These are phyloP conservation scores for Leishmania gerbilli DNA, from an alignment of 208 protist genomes.

Conservation along the genomic window DNA sequence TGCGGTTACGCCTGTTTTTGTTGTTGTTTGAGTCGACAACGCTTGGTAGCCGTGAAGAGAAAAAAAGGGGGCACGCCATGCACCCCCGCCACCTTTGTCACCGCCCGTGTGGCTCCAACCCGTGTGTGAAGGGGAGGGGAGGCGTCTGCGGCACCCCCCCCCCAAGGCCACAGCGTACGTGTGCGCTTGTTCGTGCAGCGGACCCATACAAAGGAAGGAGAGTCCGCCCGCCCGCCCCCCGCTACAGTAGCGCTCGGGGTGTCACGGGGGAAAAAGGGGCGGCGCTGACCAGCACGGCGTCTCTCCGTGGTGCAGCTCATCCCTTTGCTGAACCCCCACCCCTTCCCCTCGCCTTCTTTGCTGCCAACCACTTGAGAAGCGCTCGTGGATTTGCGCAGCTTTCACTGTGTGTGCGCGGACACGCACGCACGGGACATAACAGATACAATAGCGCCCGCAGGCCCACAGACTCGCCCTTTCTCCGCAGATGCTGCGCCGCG, in stretches of 20 bases:
- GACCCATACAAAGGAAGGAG: neutral
- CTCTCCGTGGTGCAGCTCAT: neutral
- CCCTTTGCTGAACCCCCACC: neutral
- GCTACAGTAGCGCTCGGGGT: neutral
- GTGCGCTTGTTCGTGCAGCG: neutral
- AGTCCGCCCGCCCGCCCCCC: neutral
- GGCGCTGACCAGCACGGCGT: neutral
- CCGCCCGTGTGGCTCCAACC: neutral
- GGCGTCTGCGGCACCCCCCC: neutral
- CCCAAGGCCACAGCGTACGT: neutral
- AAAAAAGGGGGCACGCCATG: neutral
- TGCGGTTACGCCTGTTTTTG: neutral
- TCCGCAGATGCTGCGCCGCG: constrained; percentile 50
- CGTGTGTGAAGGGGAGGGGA: neutral
- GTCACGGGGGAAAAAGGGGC: neutral
- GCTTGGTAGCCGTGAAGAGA: neutral
- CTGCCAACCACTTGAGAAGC: constrained; percentile 7
- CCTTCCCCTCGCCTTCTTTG: neutral
- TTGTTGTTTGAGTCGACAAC: neutral
- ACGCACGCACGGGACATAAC: neutral
- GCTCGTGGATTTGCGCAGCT: neutral
- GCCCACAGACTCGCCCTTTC: neutral
- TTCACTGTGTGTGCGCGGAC: neutral
- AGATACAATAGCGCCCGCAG: neutral
- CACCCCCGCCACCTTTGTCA: neutral